Evolutionary conservation across 331 rosid species (phyloP).

Genomic region (Erythrophleum ivorense): DNA sequence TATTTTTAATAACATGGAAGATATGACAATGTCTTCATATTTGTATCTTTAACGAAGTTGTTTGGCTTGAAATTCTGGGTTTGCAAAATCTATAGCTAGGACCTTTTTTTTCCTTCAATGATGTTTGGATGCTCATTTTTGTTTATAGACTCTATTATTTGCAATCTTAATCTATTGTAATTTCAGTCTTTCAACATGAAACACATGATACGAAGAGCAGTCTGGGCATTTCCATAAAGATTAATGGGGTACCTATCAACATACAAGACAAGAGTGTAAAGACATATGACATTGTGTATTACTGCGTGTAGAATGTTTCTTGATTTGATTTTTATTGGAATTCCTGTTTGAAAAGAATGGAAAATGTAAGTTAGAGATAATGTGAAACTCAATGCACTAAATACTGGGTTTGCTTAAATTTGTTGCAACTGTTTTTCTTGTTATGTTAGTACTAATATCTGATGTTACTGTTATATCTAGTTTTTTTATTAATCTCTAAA

Average conservation of each 20-base stretch:
- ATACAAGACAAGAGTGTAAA: background rate
- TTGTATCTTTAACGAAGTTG: background rate
- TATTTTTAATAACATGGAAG: background rate
- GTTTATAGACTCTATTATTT: background rate
- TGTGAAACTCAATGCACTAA: conserved; percentile 9
- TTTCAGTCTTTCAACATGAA: background rate
- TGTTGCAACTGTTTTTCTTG: conserved; percentile 7
- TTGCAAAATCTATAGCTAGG: background rate
- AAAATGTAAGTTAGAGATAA: background rate
- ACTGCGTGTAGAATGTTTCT: background rate
- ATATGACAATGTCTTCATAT: background rate
- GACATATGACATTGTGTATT: background rate
- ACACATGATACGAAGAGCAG: background rate
- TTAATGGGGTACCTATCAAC: background rate
- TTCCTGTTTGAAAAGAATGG: background rate
- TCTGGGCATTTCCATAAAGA: background rate
- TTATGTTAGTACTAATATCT: conserved; percentile 7
- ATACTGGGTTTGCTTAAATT: background rate
- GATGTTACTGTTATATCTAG: background rate
- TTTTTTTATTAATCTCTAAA: background rate
- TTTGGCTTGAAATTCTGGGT: conserved; percentile 12
- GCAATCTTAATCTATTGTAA: background rate
- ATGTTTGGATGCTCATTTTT: conserved; percentile 19
- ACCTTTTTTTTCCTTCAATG: background rate
- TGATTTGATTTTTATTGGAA: background rate